These are phyloP conservation scores for Saccharomyces mikatae DNA, from an alignment of 805 yeast genomes.

Conservation along the genomic window DNA sequence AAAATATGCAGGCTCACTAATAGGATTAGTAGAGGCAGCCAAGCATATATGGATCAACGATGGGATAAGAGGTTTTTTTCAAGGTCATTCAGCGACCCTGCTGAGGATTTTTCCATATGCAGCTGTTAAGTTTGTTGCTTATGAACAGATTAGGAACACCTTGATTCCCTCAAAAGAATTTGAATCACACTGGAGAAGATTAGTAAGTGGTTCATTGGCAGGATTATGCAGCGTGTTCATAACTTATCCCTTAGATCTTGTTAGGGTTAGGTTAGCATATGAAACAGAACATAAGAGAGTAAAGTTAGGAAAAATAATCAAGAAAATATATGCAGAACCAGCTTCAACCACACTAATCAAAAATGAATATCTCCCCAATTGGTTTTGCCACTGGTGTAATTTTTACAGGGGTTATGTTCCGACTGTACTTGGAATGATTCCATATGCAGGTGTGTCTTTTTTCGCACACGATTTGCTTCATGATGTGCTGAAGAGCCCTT, in stretches of 20 bases:
- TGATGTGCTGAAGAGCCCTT: slow-evolving; percentile 66
- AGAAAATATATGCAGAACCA: slow-evolving; percentile 27
- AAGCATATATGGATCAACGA: slow-evolving; percentile 55
- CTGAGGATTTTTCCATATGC: slow-evolving; percentile 93
- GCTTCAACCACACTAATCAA: slow-evolving; percentile 26
- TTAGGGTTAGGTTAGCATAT: slow-evolving; percentile 87
- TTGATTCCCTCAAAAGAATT: slow-evolving; percentile 65
- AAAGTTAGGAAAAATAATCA: slow-evolving; percentile 21
- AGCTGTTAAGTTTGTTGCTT: slow-evolving; percentile 91
- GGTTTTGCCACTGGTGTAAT: slow-evolving; percentile 41
- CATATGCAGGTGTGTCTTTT: slow-evolving; percentile 96
- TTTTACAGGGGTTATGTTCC: slow-evolving; percentile 93
- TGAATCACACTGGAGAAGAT: slow-evolving; percentile 76
- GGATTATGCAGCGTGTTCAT: slow-evolving; percentile 80
- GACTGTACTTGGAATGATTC: slow-evolving; percentile 90
- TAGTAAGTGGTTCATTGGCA: slow-evolving; percentile 82
- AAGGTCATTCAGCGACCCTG: slow-evolving; percentile 92
- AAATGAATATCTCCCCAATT: slow-evolving; percentile 31
- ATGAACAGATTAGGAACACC: slow-evolving; percentile 79
- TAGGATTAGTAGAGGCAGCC: slow-evolving; percentile 70
- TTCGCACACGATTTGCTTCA: slow-evolving; percentile 88
- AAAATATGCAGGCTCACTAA: slow-evolving; percentile 69
- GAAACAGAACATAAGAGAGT: slow-evolving; percentile 46
- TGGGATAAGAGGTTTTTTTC: slow-evolving; percentile 76
- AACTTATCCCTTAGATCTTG: slow-evolving; percentile 87